phyloP scores from a whole-genome alignment of 2,329 filamentous ascomycete species.

The Neodidymelliopsis sp. region DNA sequence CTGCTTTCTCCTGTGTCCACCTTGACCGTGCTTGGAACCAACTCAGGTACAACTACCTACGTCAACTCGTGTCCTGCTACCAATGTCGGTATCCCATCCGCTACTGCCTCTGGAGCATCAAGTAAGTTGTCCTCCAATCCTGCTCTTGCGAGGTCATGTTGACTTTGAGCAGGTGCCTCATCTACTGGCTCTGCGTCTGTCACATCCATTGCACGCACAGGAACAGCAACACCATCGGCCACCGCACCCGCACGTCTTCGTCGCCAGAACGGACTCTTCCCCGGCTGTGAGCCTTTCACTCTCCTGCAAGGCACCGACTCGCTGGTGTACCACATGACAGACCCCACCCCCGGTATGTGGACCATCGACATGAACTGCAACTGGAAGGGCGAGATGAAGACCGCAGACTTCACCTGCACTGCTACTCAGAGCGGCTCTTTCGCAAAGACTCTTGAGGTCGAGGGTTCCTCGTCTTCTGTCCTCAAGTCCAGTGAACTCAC shows the following conservation, averaged over 20 bases:
- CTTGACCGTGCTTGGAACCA: constrained; percentile 30
- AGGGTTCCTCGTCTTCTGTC: not conserved
- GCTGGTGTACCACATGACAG: constrained; percentile 29
- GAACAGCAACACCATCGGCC: constrained; percentile 14
- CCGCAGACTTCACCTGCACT: constrained; percentile 34
- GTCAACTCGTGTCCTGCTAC: constrained; percentile 25
- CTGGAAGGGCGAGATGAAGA: constrained; percentile 30
- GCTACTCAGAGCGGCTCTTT: constrained; percentile 22
- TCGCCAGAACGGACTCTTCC: constrained; percentile 19
- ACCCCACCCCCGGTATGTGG: constrained; percentile 27
- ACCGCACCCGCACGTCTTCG: constrained; percentile 29
- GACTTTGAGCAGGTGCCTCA: constrained; percentile 6
- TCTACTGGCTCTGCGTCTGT: not conserved
- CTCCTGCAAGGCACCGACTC: constrained; percentile 35
- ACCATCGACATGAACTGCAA: constrained; percentile 31
- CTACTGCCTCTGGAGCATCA: not conserved
- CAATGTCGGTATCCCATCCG: constrained; percentile 18
- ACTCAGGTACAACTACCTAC: constrained; percentile 34
- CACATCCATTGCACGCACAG: not conserved
- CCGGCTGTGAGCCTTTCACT: constrained; percentile 31
- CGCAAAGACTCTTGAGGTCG: not conserved
- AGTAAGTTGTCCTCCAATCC: constrained; percentile 1
- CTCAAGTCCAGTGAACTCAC: constrained; percentile 21
- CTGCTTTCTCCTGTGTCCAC: constrained; percentile 17
- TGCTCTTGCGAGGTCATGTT: not conserved